Evolutionary conservation across 2,329 filamentous ascomycete species (phyloP).

Genomic region (Nothophaeocryptopus gaeumannii): DNA sequence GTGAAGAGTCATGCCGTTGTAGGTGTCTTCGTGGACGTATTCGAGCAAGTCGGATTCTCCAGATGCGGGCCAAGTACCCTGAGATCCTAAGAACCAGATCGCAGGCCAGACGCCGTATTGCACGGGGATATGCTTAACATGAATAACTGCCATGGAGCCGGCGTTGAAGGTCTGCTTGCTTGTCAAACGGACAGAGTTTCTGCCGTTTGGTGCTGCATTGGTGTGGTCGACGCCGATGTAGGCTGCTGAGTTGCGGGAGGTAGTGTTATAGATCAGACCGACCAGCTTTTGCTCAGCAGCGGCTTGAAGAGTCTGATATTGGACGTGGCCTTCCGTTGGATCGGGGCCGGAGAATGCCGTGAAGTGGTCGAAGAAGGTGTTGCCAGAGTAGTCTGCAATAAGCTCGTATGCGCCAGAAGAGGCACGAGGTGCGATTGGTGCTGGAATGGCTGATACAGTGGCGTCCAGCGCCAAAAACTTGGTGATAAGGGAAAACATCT

Average conservation of each 20-base stretch:
- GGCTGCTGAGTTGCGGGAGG: constrained; percentile 33
- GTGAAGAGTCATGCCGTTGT: constrained; percentile 49
- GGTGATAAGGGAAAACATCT: not conserved
- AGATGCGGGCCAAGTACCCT: constrained; percentile 37
- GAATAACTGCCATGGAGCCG: constrained; percentile 50
- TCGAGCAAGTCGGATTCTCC: constrained; percentile 52
- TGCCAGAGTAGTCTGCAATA: constrained; percentile 29
- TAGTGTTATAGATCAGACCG: constrained; percentile 41
- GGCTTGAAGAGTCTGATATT: constrained; percentile 20
- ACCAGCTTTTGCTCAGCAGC: constrained; percentile 40
- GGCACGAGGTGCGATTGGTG: constrained; percentile 12
- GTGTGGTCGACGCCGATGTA: constrained; percentile 48
- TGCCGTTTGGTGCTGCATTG: constrained; percentile 36
- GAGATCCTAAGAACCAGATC: constrained; percentile 40
- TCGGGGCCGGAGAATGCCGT: constrained; percentile 44
- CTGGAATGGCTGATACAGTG: constrained; percentile 5
- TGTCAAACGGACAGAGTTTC: constrained; percentile 48
- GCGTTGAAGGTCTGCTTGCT: constrained; percentile 47
- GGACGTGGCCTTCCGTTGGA: constrained; percentile 42
- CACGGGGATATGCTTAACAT: constrained; percentile 52
- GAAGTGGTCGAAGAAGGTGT: constrained; percentile 46
- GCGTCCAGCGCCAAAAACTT: constrained; percentile 10
- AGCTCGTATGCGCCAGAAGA: constrained; percentile 28
- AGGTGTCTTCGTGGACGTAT: constrained; percentile 43
- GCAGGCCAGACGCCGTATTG: constrained; percentile 55